Base-by-base conservation (phyloP, 768 basidiomycete genomes). In the Gymnopilus junonius region DNA sequence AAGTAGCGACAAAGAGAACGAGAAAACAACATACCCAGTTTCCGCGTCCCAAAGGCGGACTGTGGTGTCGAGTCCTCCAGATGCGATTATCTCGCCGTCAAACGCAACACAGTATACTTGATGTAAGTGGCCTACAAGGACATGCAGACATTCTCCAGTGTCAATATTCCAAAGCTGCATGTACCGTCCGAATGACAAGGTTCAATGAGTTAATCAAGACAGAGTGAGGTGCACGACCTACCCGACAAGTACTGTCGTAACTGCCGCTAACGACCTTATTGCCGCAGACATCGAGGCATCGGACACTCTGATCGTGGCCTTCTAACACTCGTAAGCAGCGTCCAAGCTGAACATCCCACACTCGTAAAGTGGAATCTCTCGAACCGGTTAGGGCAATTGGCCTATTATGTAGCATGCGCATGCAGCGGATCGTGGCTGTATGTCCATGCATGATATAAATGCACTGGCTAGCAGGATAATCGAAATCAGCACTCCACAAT, bases 91-190 rank as follows among this genome's bases (percentile, higher is more conserved):
- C 17, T 87, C 77, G 0, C 96, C 95, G 69, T 97, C 94, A 66
- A 95, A 96, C 10, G 94, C 93, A 40, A 97, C 92, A 0, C 90
- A 87, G 71, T 98, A 98, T 10, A 97, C 91, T 77, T 95, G 92
- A 69, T 92, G 90, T 58, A 87, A 86, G 73, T 98, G 96, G 0
- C 96, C 96, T 10, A 80, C 69, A 29, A 97, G 85, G 35, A 94
- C 85, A 60, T 91, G 90, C 34, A 97, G 64, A 73, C 95, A 98
- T 71, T 90, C 84, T 2, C 96, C 95, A 0, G 91, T 95, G 67
- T 97, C 94, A 6, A 95, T 79, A 70, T 97, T 83, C 96, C 96
- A 98, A 21, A 97, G 74, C 93, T 94, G 51, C 15, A 40, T 55
- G 27, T 42, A 43, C 29, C 35, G 8, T n/a, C 17, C 20, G 40